Evolutionary conservation across 2,329 filamentous ascomycete genomes (phyloP).

Genomic region (Verticillium tricorpus): DNA sequence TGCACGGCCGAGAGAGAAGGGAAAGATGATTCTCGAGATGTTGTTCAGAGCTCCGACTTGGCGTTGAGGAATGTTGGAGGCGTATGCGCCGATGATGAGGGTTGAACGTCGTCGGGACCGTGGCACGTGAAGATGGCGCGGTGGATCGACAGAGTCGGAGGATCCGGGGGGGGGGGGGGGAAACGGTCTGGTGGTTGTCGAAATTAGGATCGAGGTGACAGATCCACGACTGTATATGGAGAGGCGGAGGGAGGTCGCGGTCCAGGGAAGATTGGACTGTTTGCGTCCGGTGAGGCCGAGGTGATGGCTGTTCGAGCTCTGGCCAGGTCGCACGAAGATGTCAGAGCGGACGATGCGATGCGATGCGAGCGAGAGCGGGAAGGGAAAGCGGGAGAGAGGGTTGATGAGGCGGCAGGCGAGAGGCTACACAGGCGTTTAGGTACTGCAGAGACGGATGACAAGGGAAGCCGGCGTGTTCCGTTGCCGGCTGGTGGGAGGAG

Average conservation of each 20-base stretch:
- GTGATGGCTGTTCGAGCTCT: neutral
- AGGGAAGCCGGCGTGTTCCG: neutral
- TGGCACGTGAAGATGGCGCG: neutral
- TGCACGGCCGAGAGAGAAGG: slow-evolving; percentile 1
- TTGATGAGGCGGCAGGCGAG: neutral
- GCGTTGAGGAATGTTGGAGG: neutral
- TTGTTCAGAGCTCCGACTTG: neutral
- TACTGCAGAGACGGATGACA: neutral
- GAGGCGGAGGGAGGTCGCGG: neutral
- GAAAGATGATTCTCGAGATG: neutral
- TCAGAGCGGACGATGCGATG: neutral
- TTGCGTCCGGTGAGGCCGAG: neutral
- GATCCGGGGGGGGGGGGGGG: neutral
- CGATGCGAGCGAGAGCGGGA: neutral
- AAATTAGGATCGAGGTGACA: neutral
- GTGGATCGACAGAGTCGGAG: neutral
- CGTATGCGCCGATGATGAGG: neutral
- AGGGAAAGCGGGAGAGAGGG: neutral
- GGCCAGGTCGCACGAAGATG: neutral
- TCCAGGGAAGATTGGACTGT: neutral
- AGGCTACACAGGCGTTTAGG: neutral
- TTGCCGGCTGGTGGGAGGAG: neutral
- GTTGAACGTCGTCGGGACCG: neutral
- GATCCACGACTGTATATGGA: neutral
- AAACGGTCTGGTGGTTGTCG: neutral